phyloP scores from a whole-genome alignment of 768 basidiomycete genomes.

The Ramaria sp. region DNA sequence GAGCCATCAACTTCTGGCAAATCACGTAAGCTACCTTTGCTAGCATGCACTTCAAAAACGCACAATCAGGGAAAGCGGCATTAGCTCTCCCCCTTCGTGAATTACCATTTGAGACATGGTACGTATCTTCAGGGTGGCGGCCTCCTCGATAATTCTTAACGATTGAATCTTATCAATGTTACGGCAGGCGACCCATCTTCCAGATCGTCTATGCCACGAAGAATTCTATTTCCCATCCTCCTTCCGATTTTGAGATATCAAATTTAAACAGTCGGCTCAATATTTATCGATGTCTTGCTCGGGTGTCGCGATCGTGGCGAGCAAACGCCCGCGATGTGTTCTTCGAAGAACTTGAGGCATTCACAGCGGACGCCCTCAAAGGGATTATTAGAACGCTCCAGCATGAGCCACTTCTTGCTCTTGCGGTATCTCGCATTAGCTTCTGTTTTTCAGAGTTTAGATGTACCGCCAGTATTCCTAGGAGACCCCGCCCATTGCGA shows the following conservation, averaged over 20 bases:
- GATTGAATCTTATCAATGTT: too few species aligned
- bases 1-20: neutral
- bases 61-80: neutral
- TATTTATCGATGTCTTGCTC: slow-evolving; percentile 7
- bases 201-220: slow-evolving; percentile 4
- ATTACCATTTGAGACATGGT: slow-evolving; percentile 1
- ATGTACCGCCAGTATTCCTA: slow-evolving; percentile 10
- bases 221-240: slow-evolving; percentile 4
- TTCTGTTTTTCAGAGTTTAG: slow-evolving; percentile 11
- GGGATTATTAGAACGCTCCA: slow-evolving; percentile 8
- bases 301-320: slow-evolving; percentile 11
- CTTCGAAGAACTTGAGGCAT: slow-evolving; percentile 11
- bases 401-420: slow-evolving; percentile 6
- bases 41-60: neutral
- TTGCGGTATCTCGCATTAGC: slow-evolving; percentile 9
- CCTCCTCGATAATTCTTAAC: neutral
- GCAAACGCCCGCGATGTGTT: slow-evolving; percentile 12
- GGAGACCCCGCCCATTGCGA: slow-evolving; percentile 4
- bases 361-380: slow-evolving; percentile 9
- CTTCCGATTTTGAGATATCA: neutral
- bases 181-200: slow-evolving; percentile 2
- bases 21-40: neutral
- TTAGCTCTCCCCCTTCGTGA: neutral
- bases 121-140: neutral
- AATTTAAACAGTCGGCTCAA: neutral